These are phyloP conservation scores for Pyronema omphalodes DNA, from an alignment of 495 filamentous ascomycete genomes.

Conservation along the genomic window DNA sequence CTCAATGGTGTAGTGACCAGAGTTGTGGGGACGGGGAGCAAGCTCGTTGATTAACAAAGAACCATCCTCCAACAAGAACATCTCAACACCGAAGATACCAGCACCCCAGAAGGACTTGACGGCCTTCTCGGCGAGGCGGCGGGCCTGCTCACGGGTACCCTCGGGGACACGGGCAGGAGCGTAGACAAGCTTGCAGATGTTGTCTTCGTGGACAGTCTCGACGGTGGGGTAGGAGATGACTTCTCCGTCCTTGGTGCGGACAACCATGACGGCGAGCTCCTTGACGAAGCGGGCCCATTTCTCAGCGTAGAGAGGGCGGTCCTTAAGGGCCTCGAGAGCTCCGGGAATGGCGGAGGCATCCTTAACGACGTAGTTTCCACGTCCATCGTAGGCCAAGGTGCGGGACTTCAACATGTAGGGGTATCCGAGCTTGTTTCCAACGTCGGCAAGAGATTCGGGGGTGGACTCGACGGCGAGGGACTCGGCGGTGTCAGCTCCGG, in stretches of 20 bases:
- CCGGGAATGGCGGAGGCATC: constrained; percentile 46
- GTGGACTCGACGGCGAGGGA: constrained; percentile 41
- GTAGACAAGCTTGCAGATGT: constrained; percentile 86
- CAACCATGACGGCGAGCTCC: constrained; percentile 88
- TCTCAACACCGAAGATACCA: constrained; percentile 89
- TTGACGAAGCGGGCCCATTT: constrained; percentile 72
- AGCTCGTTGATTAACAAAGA: constrained; percentile 73
- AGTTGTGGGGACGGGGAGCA: constrained; percentile 90
- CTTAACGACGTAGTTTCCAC: constrained; percentile 69
- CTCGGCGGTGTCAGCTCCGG: constrained; percentile 51
- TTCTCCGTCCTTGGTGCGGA: constrained; percentile 64
- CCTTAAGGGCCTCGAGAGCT: constrained; percentile 50
- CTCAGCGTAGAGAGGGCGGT: constrained; percentile 68
- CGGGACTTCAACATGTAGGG: constrained; percentile 92
- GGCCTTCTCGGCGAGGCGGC: constrained; percentile 59
- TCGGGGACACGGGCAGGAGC: constrained; percentile 61
- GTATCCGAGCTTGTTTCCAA: constrained; percentile 50
- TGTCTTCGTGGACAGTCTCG: constrained; percentile 89
- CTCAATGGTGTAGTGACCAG: constrained; percentile 94
- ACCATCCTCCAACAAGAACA: constrained; percentile 75
- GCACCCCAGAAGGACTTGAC: constrained; percentile 66
- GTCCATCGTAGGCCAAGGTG: constrained; percentile 85
- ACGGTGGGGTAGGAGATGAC: constrained; percentile 70
- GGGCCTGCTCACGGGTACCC: constrained; percentile 42
- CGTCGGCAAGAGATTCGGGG: constrained; percentile 36